Conservation (phyloP, 1,139 yeast species). For the Maudiozyma humilis region DNA sequence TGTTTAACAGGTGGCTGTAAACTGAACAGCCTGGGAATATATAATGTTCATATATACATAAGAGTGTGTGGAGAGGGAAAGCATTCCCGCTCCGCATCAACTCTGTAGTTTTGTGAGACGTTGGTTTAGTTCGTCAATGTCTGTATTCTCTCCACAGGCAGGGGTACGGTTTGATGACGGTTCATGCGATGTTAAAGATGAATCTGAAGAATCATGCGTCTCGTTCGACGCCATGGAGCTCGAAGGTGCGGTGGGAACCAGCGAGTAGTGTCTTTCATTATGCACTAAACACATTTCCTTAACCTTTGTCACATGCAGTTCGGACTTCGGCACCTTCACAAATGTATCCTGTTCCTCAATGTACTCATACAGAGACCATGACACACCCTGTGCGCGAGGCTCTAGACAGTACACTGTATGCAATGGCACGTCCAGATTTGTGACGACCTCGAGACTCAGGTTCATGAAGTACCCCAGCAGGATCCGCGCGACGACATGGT, state of each 20-base stretch:
- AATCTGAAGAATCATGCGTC: no score
- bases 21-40: background rate
- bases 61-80: no score
- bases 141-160: no score
- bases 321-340: slow-evolving; percentile 60
- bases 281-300: slow-evolving; percentile 60
- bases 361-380: slow-evolving; percentile 81
- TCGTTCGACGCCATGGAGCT: slow-evolving; percentile 8
- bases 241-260: slow-evolving; percentile 67
- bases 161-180: no score
- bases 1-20: no score
- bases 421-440: slow-evolving; percentile 85
- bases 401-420: slow-evolving; percentile 86
- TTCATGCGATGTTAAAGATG: no score
- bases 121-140: background rate
- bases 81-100: no score
- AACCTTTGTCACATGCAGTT: slow-evolving; percentile 40
- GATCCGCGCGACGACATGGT: slow-evolving; percentile 84
- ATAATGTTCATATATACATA: background rate
- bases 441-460: slow-evolving; percentile 70
- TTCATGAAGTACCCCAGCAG: slow-evolving; percentile 83
- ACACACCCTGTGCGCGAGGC: slow-evolving; percentile 91
- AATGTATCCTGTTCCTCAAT: slow-evolving; percentile 76
- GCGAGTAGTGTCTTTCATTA: slow-evolving; percentile 58
- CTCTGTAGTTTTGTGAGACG: background rate